Evolutionary conservation across 371 early-diverging fungal genomes (phyloP).

Genomic region (Haplosporangium sp.): DNA sequence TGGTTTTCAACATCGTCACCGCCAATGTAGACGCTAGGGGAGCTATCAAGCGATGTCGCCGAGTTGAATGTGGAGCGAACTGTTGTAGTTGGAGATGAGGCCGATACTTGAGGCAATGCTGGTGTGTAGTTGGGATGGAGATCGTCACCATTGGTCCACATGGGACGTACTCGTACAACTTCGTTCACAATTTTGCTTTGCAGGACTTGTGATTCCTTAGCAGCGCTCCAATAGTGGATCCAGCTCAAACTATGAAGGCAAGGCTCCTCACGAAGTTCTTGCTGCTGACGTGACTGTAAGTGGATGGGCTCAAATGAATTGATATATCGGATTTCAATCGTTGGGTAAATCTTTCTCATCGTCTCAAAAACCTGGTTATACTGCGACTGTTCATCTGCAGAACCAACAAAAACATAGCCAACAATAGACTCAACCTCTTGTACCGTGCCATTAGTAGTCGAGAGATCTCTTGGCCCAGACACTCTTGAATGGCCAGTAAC

Average conservation of each 20-base stretch:
- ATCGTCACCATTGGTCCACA: slow-evolving; percentile 43
- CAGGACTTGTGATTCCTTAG: slow-evolving; percentile 50
- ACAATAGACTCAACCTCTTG: slow-evolving; percentile 19
- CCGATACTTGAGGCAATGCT: not conserved
- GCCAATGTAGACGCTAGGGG: slow-evolving; percentile 24
- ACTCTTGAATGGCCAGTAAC: slow-evolving; percentile 13
- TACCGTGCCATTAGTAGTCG: not conserved
- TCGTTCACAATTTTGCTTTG: slow-evolving; percentile 55
- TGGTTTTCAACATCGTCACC: not conserved
- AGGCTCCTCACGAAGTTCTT: slow-evolving; percentile 32
- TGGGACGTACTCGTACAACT: slow-evolving; percentile 46
- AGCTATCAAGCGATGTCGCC: not conserved
- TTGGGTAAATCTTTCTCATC: slow-evolving; percentile 26
- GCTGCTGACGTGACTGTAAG: slow-evolving; percentile 36
- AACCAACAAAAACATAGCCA: slow-evolving; percentile 52
- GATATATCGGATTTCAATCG: slow-evolving; percentile 52
- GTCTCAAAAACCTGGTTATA: slow-evolving; percentile 50
- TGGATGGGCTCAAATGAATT: slow-evolving; percentile 47
- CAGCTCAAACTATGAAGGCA: slow-evolving; percentile 48
- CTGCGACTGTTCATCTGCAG: slow-evolving; percentile 43
- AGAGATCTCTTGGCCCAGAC: not conserved
- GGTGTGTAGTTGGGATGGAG: slow-evolving; percentile 47
- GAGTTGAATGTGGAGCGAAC: not conserved
- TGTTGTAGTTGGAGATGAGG: not conserved
- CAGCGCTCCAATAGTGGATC: slow-evolving; percentile 56